A percentile compares a stretch with the other conserved stretches of the same genome.
Conservation (phyloP, 192 early-diverging fungal species). For the Oehlia diaphana region DNA sequence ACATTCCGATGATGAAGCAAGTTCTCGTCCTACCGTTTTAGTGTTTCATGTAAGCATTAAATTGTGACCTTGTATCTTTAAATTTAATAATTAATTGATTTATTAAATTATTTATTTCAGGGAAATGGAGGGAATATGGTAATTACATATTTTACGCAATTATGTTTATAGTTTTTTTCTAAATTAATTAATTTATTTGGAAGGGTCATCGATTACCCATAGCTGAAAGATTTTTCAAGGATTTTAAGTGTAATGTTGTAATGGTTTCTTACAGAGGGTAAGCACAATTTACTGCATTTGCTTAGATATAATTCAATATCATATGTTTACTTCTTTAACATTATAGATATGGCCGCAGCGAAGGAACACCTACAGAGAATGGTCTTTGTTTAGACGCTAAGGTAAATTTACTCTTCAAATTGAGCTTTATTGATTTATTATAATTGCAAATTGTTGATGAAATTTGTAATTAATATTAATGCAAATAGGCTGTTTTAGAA, state of each 20-base stretch:
- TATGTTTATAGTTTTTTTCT: not conserved
- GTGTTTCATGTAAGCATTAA: slow-evolving; percentile 70
- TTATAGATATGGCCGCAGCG: slow-evolving; percentile 76
- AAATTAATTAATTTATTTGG: slow-evolving; percentile 14
- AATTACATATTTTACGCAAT: not conserved
- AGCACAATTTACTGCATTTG: not conserved
- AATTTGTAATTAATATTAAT: not conserved
- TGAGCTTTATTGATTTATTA: not conserved
- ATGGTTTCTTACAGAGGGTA: slow-evolving; percentile 97
- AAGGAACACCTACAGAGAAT: slow-evolving; percentile 81
- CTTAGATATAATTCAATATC: not conserved
- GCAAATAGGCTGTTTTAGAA: slow-evolving; percentile 70
- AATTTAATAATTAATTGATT: not conserved
- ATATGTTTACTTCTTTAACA: too few species aligned
- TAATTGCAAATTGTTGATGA: not conserved
- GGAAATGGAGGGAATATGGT: slow-evolving; percentile 97
- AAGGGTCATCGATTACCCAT: slow-evolving; percentile 93
- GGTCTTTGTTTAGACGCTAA: slow-evolving; percentile 87
- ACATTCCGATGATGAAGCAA: slow-evolving; percentile 54
- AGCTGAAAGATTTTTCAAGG: slow-evolving; percentile 70
- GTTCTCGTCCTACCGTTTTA: slow-evolving; percentile 68
- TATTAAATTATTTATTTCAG: slow-evolving; percentile 24
- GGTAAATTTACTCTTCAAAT: slow-evolving; percentile 36
- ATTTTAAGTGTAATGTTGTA: slow-evolving; percentile 80
- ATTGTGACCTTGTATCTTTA: not conserved